Evolutionary conservation across 2,329 filamentous ascomycete species (phyloP).

Genomic region (Arthrinium phaeospermum): DNA sequence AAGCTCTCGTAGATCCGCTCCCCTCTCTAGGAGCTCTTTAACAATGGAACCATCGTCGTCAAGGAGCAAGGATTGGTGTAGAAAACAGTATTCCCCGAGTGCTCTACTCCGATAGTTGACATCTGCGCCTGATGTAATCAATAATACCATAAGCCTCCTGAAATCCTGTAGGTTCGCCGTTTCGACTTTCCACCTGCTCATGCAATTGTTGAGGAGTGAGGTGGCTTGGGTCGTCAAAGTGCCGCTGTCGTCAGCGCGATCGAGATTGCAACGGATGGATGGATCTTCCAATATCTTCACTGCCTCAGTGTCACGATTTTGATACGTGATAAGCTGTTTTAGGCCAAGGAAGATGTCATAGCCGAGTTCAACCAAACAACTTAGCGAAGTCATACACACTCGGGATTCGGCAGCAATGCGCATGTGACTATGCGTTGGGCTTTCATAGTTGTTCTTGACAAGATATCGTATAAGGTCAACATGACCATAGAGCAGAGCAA

Average conservation of each 20-base stretch:
- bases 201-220: background rate
- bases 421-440: background rate
- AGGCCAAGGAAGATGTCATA: background rate
- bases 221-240: background rate
- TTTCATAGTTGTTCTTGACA: background rate
- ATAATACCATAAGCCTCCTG: background rate
- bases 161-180: background rate
- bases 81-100: too few species aligned
- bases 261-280: background rate
- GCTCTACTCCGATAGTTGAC: background rate
- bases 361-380: background rate
- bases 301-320: too few species aligned
- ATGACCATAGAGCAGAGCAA: background rate
- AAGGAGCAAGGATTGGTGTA: background rate
- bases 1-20: background rate
- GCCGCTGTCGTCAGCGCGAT: too few species aligned
- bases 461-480: background rate
- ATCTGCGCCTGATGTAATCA: background rate
- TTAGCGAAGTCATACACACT: background rate
- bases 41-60: background rate
- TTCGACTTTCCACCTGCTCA: background rate
- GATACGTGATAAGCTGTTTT: too few species aligned
- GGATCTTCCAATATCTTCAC: background rate
- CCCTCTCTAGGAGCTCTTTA: background rate
- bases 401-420: background rate